Conservation (phyloP, 208 protist species). For the Wallacemonas sp. region DNA sequence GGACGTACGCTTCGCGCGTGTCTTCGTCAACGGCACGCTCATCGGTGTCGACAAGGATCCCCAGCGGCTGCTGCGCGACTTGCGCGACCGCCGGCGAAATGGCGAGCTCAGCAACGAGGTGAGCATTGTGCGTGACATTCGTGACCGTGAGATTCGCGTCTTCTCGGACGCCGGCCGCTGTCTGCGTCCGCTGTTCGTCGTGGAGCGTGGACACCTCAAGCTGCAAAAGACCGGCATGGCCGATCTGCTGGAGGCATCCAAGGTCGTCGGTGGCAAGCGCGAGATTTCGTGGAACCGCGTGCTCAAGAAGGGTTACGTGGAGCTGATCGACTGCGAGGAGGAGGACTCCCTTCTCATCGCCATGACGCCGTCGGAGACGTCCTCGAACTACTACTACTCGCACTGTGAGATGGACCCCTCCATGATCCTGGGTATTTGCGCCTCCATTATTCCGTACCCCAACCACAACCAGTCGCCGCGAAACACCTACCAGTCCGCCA, state of each 20-base stretch:
- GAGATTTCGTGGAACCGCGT: slow-evolving; percentile 70
- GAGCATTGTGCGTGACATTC: slow-evolving; percentile 69
- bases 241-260: slow-evolving; percentile 63
- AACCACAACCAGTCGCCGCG: slow-evolving; percentile 99
- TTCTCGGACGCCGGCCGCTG: slow-evolving; percentile 75
- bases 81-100: slow-evolving; percentile 71
- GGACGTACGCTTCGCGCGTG: slow-evolving; percentile 52
- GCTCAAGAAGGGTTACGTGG: slow-evolving; percentile 66
- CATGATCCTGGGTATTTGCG: slow-evolving; percentile 89
- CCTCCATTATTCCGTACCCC: slow-evolving; percentile 98
- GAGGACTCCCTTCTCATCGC: slow-evolving; percentile 99
- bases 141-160: slow-evolving; percentile 70
- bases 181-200: slow-evolving; percentile 74
- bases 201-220: slow-evolving; percentile 52
- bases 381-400: slow-evolving; percentile 86
- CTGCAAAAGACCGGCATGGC: slow-evolving; percentile 62
- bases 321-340: slow-evolving; percentile 99
- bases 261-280: slow-evolving; percentile 68
- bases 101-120: slow-evolving; percentile 82
- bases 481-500: slow-evolving; percentile 99
- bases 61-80: slow-evolving; percentile 60
- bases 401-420: slow-evolving; percentile 91
- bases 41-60: slow-evolving; percentile 85
- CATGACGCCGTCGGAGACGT: slow-evolving; percentile 68
- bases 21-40: slow-evolving; percentile 81